Evolutionary conservation across 2,329 filamentous ascomycete genomes (phyloP), one percentile per base, ranked within the genome.

Genomic region (Microcyclospora tardicrescens): DNA sequence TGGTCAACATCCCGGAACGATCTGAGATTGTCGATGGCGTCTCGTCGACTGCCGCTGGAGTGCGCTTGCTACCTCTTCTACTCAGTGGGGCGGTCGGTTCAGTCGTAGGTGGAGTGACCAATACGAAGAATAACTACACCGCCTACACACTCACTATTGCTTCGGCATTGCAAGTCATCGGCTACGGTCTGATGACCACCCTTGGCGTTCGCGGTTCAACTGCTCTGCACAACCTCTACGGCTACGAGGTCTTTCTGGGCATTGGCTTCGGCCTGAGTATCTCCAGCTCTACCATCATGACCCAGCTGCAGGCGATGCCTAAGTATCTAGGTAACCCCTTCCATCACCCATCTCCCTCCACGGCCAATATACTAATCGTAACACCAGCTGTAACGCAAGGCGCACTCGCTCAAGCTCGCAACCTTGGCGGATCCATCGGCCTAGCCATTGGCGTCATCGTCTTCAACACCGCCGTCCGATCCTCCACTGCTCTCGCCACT

Each of bases 11-110:
- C 4, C 75, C 75, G 0, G 71, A 79, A 45, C 62, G 73, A 6
- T 73, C 76, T 35, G 74, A 79, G 43, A 69, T 78, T 29, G 67
- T 77, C 37, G 71, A 76, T 44, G 61, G 60, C 5, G 65, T 75
- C 35, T 65, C 58, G 27, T 63, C 71, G 0, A 12, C 28, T 12
- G 4, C 8, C 3, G 10, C 16, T 13, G 36, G 36, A 1, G 13
- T 38, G 12, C 29, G 33, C 12, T 29, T 39, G 5, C 16, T 39
- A 11, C 37, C 37, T 11, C 13, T 29, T 6, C 24, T 39, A 15
- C 13, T 15, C 30, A 13, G 16, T 10, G 74, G 71, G 28, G 72
- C 75, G 0, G 49, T 74, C 3, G 74, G 72, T 0, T 75, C 71
- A 2, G 72, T 75, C 33, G 46, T 72, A 0, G 71, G 69, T 0